Base-by-base conservation (phyloP, 768 basidiomycete species). In the Kwoniella sp. region DNA sequence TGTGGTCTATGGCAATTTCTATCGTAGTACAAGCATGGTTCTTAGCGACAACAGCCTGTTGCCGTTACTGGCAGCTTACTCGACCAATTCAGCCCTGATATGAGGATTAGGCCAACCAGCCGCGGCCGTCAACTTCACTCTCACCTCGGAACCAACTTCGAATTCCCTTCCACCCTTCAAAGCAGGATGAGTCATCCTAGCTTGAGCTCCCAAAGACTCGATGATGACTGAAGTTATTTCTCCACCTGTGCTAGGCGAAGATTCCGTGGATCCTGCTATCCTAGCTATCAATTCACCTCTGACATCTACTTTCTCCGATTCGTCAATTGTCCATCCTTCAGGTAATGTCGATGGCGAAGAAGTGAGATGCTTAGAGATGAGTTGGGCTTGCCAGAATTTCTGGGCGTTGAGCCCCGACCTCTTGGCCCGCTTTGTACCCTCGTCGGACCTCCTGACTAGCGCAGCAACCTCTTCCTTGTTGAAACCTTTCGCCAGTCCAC, bases 21-120 rank as follows among this genome's bases (percentile, higher is more conserved):
- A 33, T 13, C 13, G 33, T 33, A 6, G 13, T 33, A 33, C 33
- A 33, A 33, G 13, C 33, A 33, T n/a, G n/a, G n/a, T n/a, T n/a
- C n/a, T n/a, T n/a, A n/a, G n/a, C n/a, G n/a, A n/a, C n/a, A n/a
- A n/a, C n/a, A n/a, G n/a, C n/a, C n/a, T n/a, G n/a, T n/a, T n/a
- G n/a, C n/a, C n/a, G n/a, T n/a, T n/a, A n/a, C n/a, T n/a, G n/a
- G n/a, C n/a, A n/a, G n/a, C n/a, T 19, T 19, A 44, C 40, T 64
- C 52, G 12, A 62, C 62, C 12, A 62, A 19, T 21, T 51, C 33
- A 27, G 59, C 51, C 2, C 26, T 46, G 8, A 65, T 49, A 9
- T 59, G 19, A 13, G 69, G 68, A 48, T 58, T 61, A 19, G 73
- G 73, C 68, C 70, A 71, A 51, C 56, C 63, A 15, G 40, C 36